phyloP scores from a whole-genome alignment of 108 stramenopile species.

The Stephanodiscus triporus region DNA sequence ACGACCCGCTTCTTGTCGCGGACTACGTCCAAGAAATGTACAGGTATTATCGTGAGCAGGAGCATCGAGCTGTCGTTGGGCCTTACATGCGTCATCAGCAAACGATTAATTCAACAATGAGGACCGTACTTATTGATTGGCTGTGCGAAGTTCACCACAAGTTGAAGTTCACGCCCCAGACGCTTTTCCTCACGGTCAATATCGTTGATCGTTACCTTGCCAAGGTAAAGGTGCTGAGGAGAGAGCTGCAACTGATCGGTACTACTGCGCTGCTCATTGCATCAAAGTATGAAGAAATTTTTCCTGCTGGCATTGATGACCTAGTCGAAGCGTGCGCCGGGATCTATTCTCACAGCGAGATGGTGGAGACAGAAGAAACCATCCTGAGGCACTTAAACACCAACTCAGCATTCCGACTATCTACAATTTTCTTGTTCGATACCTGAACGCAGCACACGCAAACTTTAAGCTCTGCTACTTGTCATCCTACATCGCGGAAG shows the following conservation, averaged over 20 bases:
- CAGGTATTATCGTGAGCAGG: conserved; percentile 67
- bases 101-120: conserved; percentile 84
- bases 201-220: conserved; percentile 87
- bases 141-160: conserved; percentile 90
- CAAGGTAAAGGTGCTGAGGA: conserved; percentile 53
- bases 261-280: conserved; percentile 83
- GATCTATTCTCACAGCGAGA: conserved; percentile 60
- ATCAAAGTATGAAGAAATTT: conserved; percentile 95
- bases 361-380: conserved; percentile 81
- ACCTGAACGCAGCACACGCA: conserved; percentile 87
- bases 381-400: conserved; percentile 85
- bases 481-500: conserved; percentile 77
- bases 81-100: conserved; percentile 80
- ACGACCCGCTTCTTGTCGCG: conserved; percentile 76
- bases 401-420: conserved; percentile 82
- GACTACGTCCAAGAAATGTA: conserved; percentile 90
- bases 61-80: conserved; percentile 47
- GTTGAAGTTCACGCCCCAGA: conserved; percentile 83
- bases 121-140: conserved; percentile 93
- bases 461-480: conserved; percentile 74
- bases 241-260: conserved; percentile 89
- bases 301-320: conserved; percentile 78
- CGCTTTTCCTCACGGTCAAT: conserved; percentile 86
- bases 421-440: conserved; percentile 87
- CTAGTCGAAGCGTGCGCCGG: conserved; percentile 83